Evolutionary conservation across 1,284 basidiomycete species (phyloP).

Genomic region (Ceratobasidium sp.): DNA sequence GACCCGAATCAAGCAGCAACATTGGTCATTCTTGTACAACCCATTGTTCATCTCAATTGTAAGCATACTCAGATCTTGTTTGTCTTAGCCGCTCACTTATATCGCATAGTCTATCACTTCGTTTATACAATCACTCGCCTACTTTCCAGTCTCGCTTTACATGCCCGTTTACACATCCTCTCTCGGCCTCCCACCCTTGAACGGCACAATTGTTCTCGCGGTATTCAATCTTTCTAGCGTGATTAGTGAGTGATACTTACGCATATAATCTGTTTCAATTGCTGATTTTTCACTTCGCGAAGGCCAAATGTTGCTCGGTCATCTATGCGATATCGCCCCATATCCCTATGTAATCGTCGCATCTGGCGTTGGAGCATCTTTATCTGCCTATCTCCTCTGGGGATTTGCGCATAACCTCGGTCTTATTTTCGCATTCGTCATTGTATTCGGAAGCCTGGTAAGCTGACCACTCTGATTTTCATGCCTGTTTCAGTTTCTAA

Average conservation of each 20-base stretch:
- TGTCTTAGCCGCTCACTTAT: no score
- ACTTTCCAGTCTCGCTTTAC: conserved; percentile 47
- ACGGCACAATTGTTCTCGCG: conserved; percentile 46
- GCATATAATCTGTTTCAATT: no score
- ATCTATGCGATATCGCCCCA: conserved; percentile 46
- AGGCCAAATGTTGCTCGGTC: conserved; percentile 49
- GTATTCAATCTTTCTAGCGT: conserved; percentile 47
- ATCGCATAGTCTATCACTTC: conserved; percentile 28
- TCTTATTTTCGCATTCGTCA: conserved; percentile 45
- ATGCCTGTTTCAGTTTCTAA: not conserved
- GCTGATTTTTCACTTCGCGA: not conserved
- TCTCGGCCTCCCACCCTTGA: conserved; percentile 41
- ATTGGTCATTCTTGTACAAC: conserved; percentile 42
- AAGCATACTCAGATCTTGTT: not conserved
- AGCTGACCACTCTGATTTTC: not conserved
- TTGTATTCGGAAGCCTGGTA: conserved; percentile 45
- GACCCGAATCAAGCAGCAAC: conserved; percentile 18
- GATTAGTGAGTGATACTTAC: conserved; percentile 17
- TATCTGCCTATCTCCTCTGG: conserved; percentile 47
- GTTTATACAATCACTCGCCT: conserved; percentile 47
- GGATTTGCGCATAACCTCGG: conserved; percentile 47
- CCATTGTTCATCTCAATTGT: conserved; percentile 43
- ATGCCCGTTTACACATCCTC: conserved; percentile 46
- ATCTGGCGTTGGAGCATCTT: conserved; percentile 41
- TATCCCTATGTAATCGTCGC: conserved; percentile 44